These are phyloP conservation scores for Tricharina praecox DNA, from an alignment of 495 filamentous ascomycete genomes.

Conservation along the genomic window DNA sequence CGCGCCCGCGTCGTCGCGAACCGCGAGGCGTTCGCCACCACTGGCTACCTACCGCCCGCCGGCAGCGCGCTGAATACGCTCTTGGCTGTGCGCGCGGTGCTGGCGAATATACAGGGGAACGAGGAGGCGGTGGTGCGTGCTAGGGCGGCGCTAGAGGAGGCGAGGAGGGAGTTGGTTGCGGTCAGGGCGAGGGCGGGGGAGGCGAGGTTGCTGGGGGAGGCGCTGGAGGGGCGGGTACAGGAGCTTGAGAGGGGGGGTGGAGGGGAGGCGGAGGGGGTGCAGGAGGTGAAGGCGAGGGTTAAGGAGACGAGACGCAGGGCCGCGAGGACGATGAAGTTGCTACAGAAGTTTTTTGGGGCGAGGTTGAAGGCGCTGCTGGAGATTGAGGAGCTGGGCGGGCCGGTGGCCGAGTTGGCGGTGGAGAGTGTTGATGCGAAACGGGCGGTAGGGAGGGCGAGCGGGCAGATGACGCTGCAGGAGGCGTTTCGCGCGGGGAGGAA, in stretches of 20 bases:
- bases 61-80: conserved; percentile 13
- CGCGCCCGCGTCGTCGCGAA: not conserved
- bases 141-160: not conserved
- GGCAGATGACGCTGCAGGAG: conserved; percentile 57
- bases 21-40: not conserved
- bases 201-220: conserved; percentile 3
- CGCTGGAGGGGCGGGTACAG: conserved; percentile 8
- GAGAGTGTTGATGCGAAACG: conserved; percentile 26
- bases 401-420: conserved; percentile 51
- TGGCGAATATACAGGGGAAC: conserved; percentile 4
- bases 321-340: conserved; percentile 41
- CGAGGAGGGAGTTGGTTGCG: not conserved
- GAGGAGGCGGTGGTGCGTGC: conserved; percentile 3
- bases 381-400: conserved; percentile 66
- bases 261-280: conserved; percentile 31
- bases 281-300: conserved; percentile 41
- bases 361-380: not conserved
- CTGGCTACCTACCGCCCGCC: conserved; percentile 11
- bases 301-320: conserved; percentile 39
- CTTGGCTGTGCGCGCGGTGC: conserved; percentile 13
- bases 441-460: conserved; percentile 43
- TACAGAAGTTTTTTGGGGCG: conserved; percentile 18
- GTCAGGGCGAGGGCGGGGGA: not conserved
- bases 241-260: not conserved
- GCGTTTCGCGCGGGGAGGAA: conserved; percentile 32